Evolutionary conservation across 306 rosid genomes (phyloP).

Genomic region (Dalbergia cultrata): DNA sequence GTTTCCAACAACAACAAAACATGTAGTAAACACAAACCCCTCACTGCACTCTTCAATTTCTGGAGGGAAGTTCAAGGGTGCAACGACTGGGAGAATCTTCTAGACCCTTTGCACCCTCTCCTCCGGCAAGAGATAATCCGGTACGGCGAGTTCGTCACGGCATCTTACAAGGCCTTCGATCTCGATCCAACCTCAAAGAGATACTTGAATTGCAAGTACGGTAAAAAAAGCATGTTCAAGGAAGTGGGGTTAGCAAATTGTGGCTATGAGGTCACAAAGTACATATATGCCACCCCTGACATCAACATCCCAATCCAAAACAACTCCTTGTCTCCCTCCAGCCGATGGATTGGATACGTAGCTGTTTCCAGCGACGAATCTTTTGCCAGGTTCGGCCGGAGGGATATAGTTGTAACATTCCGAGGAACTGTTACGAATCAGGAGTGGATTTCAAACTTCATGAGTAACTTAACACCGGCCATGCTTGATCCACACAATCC

Average conservation of each 20-base stretch:
- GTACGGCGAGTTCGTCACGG: slow-evolving; percentile 77
- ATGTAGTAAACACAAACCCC: neutral
- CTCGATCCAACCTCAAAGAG: slow-evolving; percentile 80
- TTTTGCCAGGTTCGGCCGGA: slow-evolving; percentile 63
- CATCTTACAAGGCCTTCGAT: slow-evolving; percentile 87
- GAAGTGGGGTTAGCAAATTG: slow-evolving; percentile 71
- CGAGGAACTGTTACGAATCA: slow-evolving; percentile 81
- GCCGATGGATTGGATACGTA: slow-evolving; percentile 91
- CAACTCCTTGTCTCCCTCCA: slow-evolving; percentile 49
- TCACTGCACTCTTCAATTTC: slow-evolving; percentile 37
- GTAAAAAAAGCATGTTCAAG: slow-evolving; percentile 68
- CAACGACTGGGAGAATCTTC: slow-evolving; percentile 78
- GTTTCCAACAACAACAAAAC: neutral
- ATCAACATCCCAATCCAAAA: slow-evolving; percentile 59
- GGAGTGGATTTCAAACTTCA: slow-evolving; percentile 85
- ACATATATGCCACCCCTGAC: slow-evolving; percentile 89
- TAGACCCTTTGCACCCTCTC: slow-evolving; percentile 85
- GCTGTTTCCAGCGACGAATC: slow-evolving; percentile 69
- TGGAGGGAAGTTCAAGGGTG: slow-evolving; percentile 90
- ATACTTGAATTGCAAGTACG: slow-evolving; percentile 81
- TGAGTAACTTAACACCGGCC: slow-evolving; percentile 84
- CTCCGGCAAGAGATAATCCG: slow-evolving; percentile 80
- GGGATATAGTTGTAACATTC: slow-evolving; percentile 76
- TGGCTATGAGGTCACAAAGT: slow-evolving; percentile 81
- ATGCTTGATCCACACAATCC: slow-evolving; percentile 72